These are phyloP conservation scores for Caryopteris hybrid DNA, from an alignment of 305 asterid species.

Conservation along the genomic window DNA sequence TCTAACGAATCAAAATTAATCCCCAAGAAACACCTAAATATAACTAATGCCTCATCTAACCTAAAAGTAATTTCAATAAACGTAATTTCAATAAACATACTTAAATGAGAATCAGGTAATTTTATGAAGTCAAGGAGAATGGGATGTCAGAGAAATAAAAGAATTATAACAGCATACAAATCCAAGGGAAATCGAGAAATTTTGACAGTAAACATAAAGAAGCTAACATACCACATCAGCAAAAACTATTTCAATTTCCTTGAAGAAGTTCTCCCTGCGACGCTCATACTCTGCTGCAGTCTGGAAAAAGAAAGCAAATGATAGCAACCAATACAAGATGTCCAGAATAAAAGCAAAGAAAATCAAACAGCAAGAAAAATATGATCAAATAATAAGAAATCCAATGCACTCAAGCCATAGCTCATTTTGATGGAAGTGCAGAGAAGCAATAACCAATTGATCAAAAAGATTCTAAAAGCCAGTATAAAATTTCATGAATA, in stretches of 20 bases:
- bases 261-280: slow-evolving; percentile 83
- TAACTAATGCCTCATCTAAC: not conserved
- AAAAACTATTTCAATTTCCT: slow-evolving; percentile 71
- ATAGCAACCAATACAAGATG: not conserved
- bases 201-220: not conserved
- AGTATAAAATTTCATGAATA: not conserved
- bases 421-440: not conserved
- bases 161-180: not conserved
- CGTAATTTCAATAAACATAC: not conserved
- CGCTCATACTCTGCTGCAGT: slow-evolving; percentile 87
- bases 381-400: not conserved
- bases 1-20: not conserved
- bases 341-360: not conserved
- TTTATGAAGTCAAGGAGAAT: not conserved
- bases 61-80: not conserved
- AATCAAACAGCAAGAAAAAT: no score
- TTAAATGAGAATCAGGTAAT: not conserved
- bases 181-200: not conserved
- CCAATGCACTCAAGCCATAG: not conserved
- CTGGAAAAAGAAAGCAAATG: slow-evolving; percentile 30
- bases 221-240: slow-evolving; percentile 74
- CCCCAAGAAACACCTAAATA: not conserved
- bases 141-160: not conserved
- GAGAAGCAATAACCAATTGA: not conserved
- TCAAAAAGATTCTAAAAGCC: not conserved